Conservation (phyloP, 306 rosid genomes). For the Castanospermum australe region DNA sequence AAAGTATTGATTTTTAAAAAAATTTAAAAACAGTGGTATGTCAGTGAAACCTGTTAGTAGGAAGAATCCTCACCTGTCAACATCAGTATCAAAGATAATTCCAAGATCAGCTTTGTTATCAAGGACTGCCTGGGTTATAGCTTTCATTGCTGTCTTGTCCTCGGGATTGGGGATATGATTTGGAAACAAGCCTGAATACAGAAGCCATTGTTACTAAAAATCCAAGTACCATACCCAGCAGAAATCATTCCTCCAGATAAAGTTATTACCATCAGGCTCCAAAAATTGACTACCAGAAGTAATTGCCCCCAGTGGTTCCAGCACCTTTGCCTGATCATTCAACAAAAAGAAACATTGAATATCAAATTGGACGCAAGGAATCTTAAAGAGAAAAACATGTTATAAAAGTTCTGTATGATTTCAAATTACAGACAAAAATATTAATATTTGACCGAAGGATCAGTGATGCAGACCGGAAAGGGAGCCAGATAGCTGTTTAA, state of each 20-base stretch:
- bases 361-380: slow-evolving; percentile 27
- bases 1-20: slow-evolving; percentile 3
- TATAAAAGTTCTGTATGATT: not conserved
- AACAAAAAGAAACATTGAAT: slow-evolving; percentile 21
- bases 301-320: slow-evolving; percentile 91
- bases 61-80: slow-evolving; percentile 63
- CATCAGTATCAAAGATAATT: slow-evolving; percentile 96
- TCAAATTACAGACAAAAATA: not conserved
- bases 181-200: slow-evolving; percentile 82
- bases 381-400: not conserved
- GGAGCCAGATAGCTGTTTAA: not conserved
- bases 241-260: slow-evolving; percentile 19
- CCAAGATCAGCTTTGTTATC: slow-evolving; percentile 93
- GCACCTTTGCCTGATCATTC: slow-evolving; percentile 77
- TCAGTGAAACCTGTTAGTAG: slow-evolving; percentile 21
- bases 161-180: slow-evolving; percentile 97
- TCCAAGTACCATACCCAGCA: not conserved
- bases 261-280: slow-evolving; percentile 94
- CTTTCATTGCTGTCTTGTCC: slow-evolving; percentile 96
- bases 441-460: not conserved
- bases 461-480: not conserved
- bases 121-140: slow-evolving; percentile 90
- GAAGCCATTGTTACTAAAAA: slow-evolving; percentile 13
- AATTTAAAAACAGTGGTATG: not conserved
- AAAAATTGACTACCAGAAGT: slow-evolving; percentile 93